Evolutionary conservation across 129 eudicot species (phyloP).

Genomic region (Arctium minus): DNA sequence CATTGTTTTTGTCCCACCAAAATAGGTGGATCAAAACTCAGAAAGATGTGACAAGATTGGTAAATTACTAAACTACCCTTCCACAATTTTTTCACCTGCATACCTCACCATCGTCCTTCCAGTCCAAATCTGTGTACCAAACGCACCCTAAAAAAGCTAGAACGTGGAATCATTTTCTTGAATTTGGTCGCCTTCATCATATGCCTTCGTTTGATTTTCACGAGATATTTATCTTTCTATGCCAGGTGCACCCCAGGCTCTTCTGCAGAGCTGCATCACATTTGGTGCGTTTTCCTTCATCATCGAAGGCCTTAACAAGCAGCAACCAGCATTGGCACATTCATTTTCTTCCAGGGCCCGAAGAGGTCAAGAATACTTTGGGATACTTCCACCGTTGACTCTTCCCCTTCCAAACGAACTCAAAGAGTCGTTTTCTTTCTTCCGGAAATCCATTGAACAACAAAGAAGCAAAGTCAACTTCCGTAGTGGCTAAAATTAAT

Average conservation of each 20-base stretch:
- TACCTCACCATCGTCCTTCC: too few relatives aligned
- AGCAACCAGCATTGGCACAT: conserved; percentile 79
- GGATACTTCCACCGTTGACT: conserved; percentile 61
- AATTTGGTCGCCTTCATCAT: not conserved
- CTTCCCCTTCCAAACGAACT: conserved; percentile 74
- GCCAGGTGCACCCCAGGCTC: conserved; percentile 82
- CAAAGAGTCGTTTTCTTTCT: conserved; percentile 66
- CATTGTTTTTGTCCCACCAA: not conserved
- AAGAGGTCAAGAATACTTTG: conserved; percentile 24
- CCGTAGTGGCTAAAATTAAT: conserved; percentile 16
- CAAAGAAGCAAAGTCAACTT: conserved; percentile 17
- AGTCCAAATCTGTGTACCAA: too few relatives aligned
- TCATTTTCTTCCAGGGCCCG: conserved; percentile 22
- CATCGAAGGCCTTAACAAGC: conserved; percentile 80
- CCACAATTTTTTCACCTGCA: too few relatives aligned
- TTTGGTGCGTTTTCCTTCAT: conserved; percentile 86
- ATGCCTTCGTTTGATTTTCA: not conserved
- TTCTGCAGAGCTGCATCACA: conserved; percentile 79
- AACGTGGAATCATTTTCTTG: not conserved
- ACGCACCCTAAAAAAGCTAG: not conserved
- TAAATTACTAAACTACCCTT: not conserved
- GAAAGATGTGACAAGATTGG: not conserved
- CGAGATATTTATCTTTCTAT: not conserved
- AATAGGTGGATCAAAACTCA: not conserved
- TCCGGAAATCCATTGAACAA: conserved; percentile 54